Evolutionary conservation across 306 rosid genomes (phyloP), one percentile per base, ranked within the genome.

Genomic region (Purshia tridentata): DNA sequence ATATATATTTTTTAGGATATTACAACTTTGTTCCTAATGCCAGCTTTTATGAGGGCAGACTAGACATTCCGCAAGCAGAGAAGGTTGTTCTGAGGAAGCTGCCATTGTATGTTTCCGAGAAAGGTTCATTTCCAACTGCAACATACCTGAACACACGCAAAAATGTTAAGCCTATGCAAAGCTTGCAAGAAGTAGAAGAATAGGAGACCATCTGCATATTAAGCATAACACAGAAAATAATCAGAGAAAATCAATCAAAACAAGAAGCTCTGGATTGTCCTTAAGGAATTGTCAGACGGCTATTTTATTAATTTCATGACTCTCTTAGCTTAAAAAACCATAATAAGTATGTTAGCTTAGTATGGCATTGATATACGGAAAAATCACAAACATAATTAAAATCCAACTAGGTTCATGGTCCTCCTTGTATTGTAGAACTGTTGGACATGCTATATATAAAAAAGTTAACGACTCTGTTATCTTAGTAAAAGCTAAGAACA

Each of bases 61-160:
- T 84, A 86, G 65, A 84, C 71, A 56, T 84, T 81, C 82, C 35
- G 76, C 57, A 84, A 52, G 88, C 88, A 39, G 86, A 86, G 78
- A 75, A 84, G 29, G 85, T 81, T 73, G 84, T 68, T 50, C 51
- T 22, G 12, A 84, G 86, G 78, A 84, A 84, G 77, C 80, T 81
- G 52, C 88, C 88, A 19, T 84, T 84, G 79, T 84, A 84, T 4
- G 88, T 84, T 37, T 72, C 45, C 81, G 81, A 76, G 81, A 84
- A 84, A 20, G 88, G 88, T 60, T 84, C 88, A 73, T 84, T 84
- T 71, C 88, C 88, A 63, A 84, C 88, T 13, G 88, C 88, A 69
- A 84, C 88, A 61, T 84, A 84, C 62, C 88, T 84, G 85, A 52
- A 56, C 52, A 18, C 9, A 37, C 16, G 58, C 8, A 78, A 45